phyloP scores from a whole-genome alignment of 805 yeast genomes.

The Kodamaea neixiangensis region DNA sequence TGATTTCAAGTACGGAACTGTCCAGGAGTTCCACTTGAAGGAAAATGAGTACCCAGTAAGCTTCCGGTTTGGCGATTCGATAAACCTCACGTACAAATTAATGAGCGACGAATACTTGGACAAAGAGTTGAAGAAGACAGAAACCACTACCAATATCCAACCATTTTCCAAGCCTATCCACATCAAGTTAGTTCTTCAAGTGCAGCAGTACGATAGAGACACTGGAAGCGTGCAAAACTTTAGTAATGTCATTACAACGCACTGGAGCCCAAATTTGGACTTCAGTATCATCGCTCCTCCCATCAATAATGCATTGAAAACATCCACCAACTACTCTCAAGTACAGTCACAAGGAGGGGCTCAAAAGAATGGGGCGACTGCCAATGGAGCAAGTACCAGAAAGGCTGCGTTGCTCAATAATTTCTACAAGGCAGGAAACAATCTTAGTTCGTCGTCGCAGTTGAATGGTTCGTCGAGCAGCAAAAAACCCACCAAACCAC shows the following conservation, averaged over 20 bases:
- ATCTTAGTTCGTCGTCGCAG: constrained; percentile 8
- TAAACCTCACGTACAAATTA: constrained; percentile 38
- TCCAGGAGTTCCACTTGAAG: constrained; percentile 23
- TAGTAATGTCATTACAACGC: constrained; percentile 34
- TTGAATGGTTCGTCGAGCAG: constrained; percentile 6
- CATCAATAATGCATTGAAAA: constrained; percentile 37
- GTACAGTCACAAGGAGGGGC: constrained; percentile 20
- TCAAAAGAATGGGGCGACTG: constrained; percentile 9
- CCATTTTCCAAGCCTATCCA: constrained; percentile 27
- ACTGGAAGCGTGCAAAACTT: constrained; percentile 15
- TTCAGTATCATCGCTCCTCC: constrained; percentile 41
- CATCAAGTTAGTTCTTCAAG: constrained; percentile 28
- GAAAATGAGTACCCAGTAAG: constrained; percentile 26
- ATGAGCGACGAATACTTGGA: constrained; percentile 31
- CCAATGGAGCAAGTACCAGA: constrained; percentile 12
- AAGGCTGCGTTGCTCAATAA: constrained; percentile 26
- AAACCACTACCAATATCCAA: constrained; percentile 10
- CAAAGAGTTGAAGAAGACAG: constrained; percentile 20
- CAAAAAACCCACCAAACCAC: constrained; percentile 10
- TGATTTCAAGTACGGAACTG: constrained; percentile 30
- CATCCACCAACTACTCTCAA: constrained; percentile 23
- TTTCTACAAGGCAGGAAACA: constrained; percentile 18
- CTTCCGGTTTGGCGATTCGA: constrained; percentile 30
- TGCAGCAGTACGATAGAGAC: constrained; percentile 18
- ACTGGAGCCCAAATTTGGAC: constrained; percentile 43